A percentile compares a stretch with the other conserved stretches of the same genome.
Evolutionary conservation across 1,284 basidiomycete species (phyloP).

Genomic region (Cryptococcus sp.): DNA sequence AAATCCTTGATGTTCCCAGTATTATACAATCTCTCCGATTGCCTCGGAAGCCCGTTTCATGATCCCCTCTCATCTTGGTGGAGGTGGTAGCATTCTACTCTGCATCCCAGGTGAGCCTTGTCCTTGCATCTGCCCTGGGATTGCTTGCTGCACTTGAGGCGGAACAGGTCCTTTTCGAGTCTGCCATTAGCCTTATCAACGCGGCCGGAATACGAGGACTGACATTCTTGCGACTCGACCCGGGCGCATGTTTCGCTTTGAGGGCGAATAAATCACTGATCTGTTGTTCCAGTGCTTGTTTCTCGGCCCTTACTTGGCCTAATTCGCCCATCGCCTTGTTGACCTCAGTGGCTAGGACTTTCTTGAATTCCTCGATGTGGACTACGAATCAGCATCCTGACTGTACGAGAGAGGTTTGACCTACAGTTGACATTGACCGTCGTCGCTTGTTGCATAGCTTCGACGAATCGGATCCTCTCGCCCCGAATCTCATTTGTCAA

Average conservation of each 20-base stretch:
- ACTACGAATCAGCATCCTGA: slow-evolving; percentile 53
- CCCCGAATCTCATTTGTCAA: slow-evolving; percentile 74
- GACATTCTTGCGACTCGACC: not conserved
- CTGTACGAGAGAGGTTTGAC: slow-evolving; percentile 21
- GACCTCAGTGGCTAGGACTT: slow-evolving; percentile 48
- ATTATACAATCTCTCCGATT: no score
- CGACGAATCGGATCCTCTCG: slow-evolving; percentile 75
- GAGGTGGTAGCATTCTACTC: no score
- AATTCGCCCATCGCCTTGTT: slow-evolving; percentile 66
- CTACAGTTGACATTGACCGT: slow-evolving; percentile 74
- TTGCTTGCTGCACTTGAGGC: no score
- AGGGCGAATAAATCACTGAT: slow-evolving; percentile 46
- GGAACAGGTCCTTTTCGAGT: no score
- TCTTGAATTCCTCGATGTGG: slow-evolving; percentile 64
- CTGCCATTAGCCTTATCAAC: no score
- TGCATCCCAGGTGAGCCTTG: no score
- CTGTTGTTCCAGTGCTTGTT: slow-evolving; percentile 62
- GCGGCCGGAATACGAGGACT: not conserved
- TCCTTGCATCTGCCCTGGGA: no score
- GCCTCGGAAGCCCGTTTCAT: no score
- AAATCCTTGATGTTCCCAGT: no score
- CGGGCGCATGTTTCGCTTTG: slow-evolving; percentile 37
- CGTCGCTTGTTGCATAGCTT: slow-evolving; percentile 85
- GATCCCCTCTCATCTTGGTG: no score
- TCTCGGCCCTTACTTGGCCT: slow-evolving; percentile 64